Evolutionary conservation across 2,329 filamentous ascomycete species (phyloP).

Genomic region (Domatiomyces catenatus): DNA sequence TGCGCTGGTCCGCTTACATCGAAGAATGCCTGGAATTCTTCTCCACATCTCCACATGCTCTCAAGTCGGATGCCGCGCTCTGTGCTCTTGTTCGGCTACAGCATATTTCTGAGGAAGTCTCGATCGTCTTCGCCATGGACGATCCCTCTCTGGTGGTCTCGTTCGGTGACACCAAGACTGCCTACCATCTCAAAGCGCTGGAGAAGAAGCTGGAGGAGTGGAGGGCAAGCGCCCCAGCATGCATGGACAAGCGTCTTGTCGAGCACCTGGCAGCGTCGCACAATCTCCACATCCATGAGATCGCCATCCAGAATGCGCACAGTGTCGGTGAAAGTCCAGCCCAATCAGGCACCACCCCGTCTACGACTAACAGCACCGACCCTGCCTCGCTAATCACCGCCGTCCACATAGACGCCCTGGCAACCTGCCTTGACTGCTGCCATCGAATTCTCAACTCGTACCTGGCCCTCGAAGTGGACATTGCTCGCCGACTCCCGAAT

Average conservation of each 20-base stretch:
- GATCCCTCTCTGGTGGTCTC: constrained; percentile 39
- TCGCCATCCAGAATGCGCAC: constrained; percentile 51
- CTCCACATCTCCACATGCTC: constrained; percentile 38
- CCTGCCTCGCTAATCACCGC: constrained; percentile 26
- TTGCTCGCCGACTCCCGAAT: constrained; percentile 49
- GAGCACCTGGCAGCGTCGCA: constrained; percentile 48
- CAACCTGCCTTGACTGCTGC: constrained; percentile 45
- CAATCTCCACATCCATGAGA: constrained; percentile 60
- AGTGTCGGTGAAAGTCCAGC: constrained; percentile 35
- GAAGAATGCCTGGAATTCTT: constrained; percentile 45
- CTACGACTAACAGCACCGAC: constrained; percentile 22
- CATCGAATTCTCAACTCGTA: constrained; percentile 52
- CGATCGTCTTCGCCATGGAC: constrained; percentile 50
- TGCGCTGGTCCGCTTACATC: constrained; percentile 48
- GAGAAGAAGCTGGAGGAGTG: constrained; percentile 51
- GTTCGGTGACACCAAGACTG: constrained; percentile 47
- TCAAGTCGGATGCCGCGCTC: constrained; percentile 40
- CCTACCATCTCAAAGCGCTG: constrained; percentile 48
- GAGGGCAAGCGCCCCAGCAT: constrained; percentile 30
- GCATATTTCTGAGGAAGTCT: constrained; percentile 54
- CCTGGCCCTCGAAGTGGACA: constrained; percentile 40
- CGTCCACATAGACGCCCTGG: constrained; percentile 51
- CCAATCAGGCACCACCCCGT: constrained; percentile 12
- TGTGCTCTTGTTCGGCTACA: constrained; percentile 44
- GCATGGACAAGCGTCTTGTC: constrained; percentile 21